Percentiles rank a stretch among this genome's conserved stretches.
Conservation (phyloP, 805 yeast species). For the Suhomyces prunicola region DNA sequence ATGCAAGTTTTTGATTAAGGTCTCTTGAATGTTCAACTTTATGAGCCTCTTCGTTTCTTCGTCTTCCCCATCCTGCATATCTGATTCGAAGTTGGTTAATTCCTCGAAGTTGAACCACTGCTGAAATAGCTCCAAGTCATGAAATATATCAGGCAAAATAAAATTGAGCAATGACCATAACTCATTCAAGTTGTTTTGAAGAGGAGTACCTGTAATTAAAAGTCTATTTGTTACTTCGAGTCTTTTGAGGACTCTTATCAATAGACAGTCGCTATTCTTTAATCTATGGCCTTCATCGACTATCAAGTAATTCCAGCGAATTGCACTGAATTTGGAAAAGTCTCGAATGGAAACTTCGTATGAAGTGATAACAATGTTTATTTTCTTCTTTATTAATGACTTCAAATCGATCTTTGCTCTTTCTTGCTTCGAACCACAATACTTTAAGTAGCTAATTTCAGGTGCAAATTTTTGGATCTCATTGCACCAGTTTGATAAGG, state of each 20-base stretch:
- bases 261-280: slow-evolving; percentile 76
- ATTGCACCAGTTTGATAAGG: slow-evolving; percentile 78
- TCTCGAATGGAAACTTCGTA: slow-evolving; percentile 81
- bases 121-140: slow-evolving; percentile 84
- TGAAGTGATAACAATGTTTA: slow-evolving; percentile 68
- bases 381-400: slow-evolving; percentile 10
- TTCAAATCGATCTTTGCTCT: slow-evolving; percentile 43
- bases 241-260: slow-evolving; percentile 68
- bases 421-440: slow-evolving; percentile 60
- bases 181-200: slow-evolving; percentile 87
- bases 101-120: slow-evolving; percentile 89
- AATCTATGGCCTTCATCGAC: slow-evolving; percentile 96
- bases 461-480: slow-evolving; percentile 80
- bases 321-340: slow-evolving; percentile 46
- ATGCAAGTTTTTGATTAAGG: slow-evolving; percentile 73
- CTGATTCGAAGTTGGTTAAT: slow-evolving; percentile 36
- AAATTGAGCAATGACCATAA: slow-evolving; percentile 91
- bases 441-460: slow-evolving; percentile 53
- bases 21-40: slow-evolving; percentile 48
- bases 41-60: slow-evolving; percentile 49
- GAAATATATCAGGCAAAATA: slow-evolving; percentile 88
- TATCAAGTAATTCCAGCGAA: slow-evolving; percentile 76
- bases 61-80: slow-evolving; percentile 23
- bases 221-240: slow-evolving; percentile 69
- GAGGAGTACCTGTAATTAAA: slow-evolving; percentile 91